These are phyloP conservation scores for Xylariaceae sp. DNA, from an alignment of 2,329 filamentous ascomycete genomes.

Conservation along the genomic window DNA sequence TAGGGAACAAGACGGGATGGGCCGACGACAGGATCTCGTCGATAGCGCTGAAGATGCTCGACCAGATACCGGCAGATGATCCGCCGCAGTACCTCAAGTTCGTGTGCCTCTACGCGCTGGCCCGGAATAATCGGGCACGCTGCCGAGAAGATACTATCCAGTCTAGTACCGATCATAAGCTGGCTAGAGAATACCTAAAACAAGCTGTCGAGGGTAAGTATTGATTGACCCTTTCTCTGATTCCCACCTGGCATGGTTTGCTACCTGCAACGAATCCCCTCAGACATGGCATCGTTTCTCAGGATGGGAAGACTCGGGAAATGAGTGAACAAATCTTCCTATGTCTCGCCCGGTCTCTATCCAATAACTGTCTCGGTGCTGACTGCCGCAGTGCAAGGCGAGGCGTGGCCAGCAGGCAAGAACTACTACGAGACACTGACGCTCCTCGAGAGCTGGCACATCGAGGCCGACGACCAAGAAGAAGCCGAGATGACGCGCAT, in stretches of 20 bases:
- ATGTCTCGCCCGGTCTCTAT: neutral
- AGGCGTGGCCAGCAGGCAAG: conserved; percentile 26
- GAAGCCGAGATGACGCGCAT: conserved; percentile 21
- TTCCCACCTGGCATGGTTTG: neutral
- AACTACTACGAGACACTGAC: conserved; percentile 30
- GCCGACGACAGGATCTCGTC: conserved; percentile 24
- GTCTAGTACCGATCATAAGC: conserved; percentile 21
- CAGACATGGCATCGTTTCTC: too few species aligned
- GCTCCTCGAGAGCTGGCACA: conserved; percentile 27
- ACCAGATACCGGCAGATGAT: conserved; percentile 18
- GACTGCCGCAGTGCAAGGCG: conserved; percentile 18
- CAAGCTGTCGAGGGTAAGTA: conserved; percentile 23
- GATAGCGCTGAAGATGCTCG: conserved; percentile 24
- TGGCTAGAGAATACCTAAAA: conserved; percentile 25
- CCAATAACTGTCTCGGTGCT: neutral
- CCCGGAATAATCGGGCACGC: conserved; percentile 21
- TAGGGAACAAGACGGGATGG: conserved; percentile 27
- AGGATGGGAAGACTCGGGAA: neutral
- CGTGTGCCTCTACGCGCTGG: conserved; percentile 26
- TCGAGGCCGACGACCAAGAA: conserved; percentile 24
- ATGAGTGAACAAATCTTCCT: neutral
- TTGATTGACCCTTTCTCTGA: neutral
- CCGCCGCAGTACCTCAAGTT: conserved; percentile 27
- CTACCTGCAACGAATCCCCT: neutral
- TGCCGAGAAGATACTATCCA: conserved; percentile 15